These are phyloP conservation scores for Kwoniella pini DNA, from an alignment of 768 basidiomycete genomes.

Conservation along the genomic window DNA sequence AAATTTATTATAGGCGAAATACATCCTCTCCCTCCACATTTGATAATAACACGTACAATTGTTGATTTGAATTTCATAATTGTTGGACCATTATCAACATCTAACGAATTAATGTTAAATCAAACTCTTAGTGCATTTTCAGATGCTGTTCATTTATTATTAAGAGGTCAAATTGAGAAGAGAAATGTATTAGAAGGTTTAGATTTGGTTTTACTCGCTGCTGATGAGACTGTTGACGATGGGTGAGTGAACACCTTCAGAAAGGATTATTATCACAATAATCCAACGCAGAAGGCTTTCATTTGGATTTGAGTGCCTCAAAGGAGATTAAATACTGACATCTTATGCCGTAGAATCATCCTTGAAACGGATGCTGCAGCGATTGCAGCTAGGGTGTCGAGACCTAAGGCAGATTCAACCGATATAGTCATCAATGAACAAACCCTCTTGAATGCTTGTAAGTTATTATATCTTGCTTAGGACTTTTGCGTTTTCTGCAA, in stretches of 20 bases:
- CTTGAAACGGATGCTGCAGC: slow-evolving; percentile 93
- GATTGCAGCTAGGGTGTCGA: slow-evolving; percentile 91
- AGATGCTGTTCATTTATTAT: slow-evolving; percentile 80
- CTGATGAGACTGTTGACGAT: slow-evolving; percentile 97
- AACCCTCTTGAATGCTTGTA: slow-evolving; percentile 88
- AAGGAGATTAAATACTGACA: neutral
- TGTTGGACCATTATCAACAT: slow-evolving; percentile 71
- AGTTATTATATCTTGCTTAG: slow-evolving; percentile 52
- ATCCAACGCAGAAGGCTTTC: too few relatives aligned
- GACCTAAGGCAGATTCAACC: slow-evolving; percentile 87
- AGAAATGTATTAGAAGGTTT: slow-evolving; percentile 90
- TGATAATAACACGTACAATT: slow-evolving; percentile 92
- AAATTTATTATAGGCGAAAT: slow-evolving; percentile 78
- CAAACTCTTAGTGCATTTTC: slow-evolving; percentile 78
- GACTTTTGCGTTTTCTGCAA: too few relatives aligned
- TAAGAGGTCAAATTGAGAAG: slow-evolving; percentile 93
- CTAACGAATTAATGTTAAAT: slow-evolving; percentile 96
- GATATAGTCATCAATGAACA: slow-evolving; percentile 99
- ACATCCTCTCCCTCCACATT: slow-evolving; percentile 80
- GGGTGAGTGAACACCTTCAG: too few relatives aligned
- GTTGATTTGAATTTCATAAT: slow-evolving; percentile 95
- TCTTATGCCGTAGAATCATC: slow-evolving; percentile 68
- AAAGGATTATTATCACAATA: too few relatives aligned
- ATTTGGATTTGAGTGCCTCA: neutral
- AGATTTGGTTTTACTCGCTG: slow-evolving; percentile 83